Conservation (phyloP, 257 asterid species). For the Capsicum baccatum region DNA sequence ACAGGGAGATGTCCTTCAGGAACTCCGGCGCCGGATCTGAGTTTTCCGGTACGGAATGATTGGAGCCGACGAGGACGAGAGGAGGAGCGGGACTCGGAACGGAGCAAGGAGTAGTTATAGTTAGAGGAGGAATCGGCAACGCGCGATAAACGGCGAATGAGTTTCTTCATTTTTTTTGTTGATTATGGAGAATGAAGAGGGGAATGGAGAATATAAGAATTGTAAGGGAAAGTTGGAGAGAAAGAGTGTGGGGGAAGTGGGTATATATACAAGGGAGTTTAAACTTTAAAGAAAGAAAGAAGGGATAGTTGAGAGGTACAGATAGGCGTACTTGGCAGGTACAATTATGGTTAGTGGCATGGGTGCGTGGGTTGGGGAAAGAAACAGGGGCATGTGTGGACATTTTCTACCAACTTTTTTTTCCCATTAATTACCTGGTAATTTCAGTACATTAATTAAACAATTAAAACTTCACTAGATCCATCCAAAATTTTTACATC, state of each 20-base stretch:
- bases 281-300: not conserved
- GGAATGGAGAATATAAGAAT: constrained; percentile 13
- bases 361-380: not conserved
- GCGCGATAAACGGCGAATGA: constrained; percentile 62
- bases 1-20: constrained; percentile 93
- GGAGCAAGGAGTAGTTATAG: constrained; percentile 55
- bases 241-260: constrained; percentile 10
- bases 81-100: constrained; percentile 49
- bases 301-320: constrained; percentile 56
- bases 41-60: constrained; percentile 39
- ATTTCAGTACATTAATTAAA: not conserved
- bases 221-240: constrained; percentile 13
- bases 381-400: not conserved
- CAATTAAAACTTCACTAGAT: not conserved
- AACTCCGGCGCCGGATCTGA: constrained; percentile 44
- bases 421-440: constrained; percentile 9
- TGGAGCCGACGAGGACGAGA: constrained; percentile 37
- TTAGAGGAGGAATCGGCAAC: constrained; percentile 81
- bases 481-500: not conserved
- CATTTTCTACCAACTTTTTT: not conserved
- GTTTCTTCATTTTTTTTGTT: constrained; percentile 59
- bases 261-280: constrained; percentile 25
- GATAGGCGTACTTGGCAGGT: constrained; percentile 60
- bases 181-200: not conserved
- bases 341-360: constrained; percentile 33